Evolutionary conservation across 2,329 filamentous ascomycete genomes (phyloP), one percentile per base, ranked within the genome.

Genomic region (Aureobasidium lini): DNA sequence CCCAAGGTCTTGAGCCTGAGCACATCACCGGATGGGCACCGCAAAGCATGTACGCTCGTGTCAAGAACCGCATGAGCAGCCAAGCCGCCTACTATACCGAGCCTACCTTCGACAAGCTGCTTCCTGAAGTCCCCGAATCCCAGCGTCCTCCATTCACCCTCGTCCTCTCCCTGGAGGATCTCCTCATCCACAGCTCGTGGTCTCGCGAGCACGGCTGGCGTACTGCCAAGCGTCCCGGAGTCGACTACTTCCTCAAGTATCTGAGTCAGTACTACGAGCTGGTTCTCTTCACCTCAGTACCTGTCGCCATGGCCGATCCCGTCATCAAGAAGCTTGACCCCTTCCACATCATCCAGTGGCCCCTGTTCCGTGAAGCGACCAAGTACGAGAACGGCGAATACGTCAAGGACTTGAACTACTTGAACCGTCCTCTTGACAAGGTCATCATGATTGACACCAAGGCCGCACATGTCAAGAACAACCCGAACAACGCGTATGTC

Each of bases 201-300:
- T 84, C 85, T 28, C 84, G 93, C 60, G 90, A 97, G 72, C 88
- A 96, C 70, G 94, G 94, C 61, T 99, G 94, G 91, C 85, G 93
- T 66, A 82, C 95, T 62, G 94, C 94, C 31, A 99, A 99, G 79
- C 84, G 94, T 52, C 94, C 94, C 37, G 94, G 94, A 47, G 84
- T 95, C 62, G 94, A 99, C 76, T 99, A 99, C 78, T 99, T 99
- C 78, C 78, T 99, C 64, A 89, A 90, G 70, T 99, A 99, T 73
- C 82, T 99, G 50, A 93, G 89, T 75, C 92, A 96, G 74, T 97
- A 99, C 81, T 99, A 96, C 71, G 94, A 99, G 74, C 81, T 99
- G 58, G 94, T 97, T 56, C 84, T 99, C 64, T 99, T 97, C 77
- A 99, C 94, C 34, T 89, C 84, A 40, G 87, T 94, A 48, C 91